phyloP scores from a whole-genome alignment of 108 stramenopile species.

The Nannochloropsis salina region DNA sequence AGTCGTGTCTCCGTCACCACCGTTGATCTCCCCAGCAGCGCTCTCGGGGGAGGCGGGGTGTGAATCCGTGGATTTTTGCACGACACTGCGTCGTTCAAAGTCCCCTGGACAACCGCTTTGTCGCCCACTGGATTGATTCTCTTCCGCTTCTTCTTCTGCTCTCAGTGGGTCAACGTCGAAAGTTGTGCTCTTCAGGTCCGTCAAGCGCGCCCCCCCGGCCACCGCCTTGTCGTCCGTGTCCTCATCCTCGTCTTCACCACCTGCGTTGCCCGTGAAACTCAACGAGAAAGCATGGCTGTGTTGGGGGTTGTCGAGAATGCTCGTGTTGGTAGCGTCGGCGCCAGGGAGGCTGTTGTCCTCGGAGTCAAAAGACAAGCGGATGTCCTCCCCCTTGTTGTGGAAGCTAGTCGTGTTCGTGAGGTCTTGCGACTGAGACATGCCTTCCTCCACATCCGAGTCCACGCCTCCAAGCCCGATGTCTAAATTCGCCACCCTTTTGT shows the following conservation, averaged over 20 bases:
- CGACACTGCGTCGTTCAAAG: no score
- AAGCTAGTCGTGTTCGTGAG: not conserved
- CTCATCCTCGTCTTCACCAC: not conserved
- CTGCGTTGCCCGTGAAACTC: not conserved
- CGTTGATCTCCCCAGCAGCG: not conserved
- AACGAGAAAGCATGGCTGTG: slow-evolving; percentile 8
- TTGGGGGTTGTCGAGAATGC: not conserved
- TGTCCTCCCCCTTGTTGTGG: not conserved
- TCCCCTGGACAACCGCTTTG: no score
- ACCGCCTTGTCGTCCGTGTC: not conserved
- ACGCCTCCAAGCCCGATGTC: not conserved
- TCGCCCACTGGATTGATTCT: not conserved
- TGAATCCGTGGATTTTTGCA: no score
- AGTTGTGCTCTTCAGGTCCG: not conserved
- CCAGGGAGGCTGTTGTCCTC: not conserved
- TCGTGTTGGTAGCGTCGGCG: not conserved
- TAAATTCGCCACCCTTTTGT: not conserved
- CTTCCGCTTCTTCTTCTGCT: not conserved
- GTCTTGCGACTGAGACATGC: not conserved
- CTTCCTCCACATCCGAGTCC: slow-evolving; percentile 1
- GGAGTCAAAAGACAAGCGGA: not conserved
- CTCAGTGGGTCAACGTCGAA: not conserved
- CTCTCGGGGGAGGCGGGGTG: no score
- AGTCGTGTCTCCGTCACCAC: not conserved
- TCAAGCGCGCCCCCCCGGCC: no score